Evolutionary conservation across 176 grass and related monocot genomes (phyloP).

Genomic region (Bothriochloa decipiens): DNA sequence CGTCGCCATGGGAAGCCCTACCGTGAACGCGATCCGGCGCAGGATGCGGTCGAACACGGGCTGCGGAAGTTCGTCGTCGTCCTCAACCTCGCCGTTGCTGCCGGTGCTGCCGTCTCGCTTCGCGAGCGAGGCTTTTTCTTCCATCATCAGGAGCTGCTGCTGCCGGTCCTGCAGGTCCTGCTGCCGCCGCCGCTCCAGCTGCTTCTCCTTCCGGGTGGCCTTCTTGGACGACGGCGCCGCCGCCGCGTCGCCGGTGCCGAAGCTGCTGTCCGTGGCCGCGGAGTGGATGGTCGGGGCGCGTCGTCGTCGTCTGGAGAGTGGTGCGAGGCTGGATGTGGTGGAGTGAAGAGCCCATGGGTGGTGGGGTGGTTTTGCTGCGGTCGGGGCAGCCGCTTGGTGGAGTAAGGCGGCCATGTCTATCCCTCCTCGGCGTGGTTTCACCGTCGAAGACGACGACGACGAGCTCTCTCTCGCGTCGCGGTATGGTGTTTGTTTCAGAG

Average conservation of each 20-base stretch:
- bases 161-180: conserved; percentile 28
- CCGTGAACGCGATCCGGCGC: conserved; percentile 59
- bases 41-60: conserved; percentile 78
- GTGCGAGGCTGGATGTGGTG: background rate
- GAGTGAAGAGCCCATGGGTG: background rate
- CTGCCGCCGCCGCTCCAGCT: background rate
- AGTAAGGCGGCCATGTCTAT: conserved; percentile 52
- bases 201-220: conserved; percentile 36
- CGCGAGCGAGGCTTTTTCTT: background rate
- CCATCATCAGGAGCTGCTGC: conserved; percentile 11
- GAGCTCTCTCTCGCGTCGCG: background rate
- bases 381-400: conserved; percentile 39
- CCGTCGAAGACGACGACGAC: background rate
- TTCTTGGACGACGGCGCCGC: background rate
- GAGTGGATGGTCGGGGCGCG: conserved; percentile 27
- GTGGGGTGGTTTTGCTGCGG: background rate
- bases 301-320: background rate
- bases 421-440: background rate
- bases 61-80: conserved; percentile 72
- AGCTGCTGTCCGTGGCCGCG: conserved; percentile 36
- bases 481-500: background rate
- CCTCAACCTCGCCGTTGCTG: background rate
- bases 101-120: background rate
- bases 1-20: conserved; percentile 69
- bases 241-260: background rate